These are phyloP conservation scores for Heterobasidion parviporum DNA, from an alignment of 1,284 basidiomycete species.

Conservation along the genomic window DNA sequence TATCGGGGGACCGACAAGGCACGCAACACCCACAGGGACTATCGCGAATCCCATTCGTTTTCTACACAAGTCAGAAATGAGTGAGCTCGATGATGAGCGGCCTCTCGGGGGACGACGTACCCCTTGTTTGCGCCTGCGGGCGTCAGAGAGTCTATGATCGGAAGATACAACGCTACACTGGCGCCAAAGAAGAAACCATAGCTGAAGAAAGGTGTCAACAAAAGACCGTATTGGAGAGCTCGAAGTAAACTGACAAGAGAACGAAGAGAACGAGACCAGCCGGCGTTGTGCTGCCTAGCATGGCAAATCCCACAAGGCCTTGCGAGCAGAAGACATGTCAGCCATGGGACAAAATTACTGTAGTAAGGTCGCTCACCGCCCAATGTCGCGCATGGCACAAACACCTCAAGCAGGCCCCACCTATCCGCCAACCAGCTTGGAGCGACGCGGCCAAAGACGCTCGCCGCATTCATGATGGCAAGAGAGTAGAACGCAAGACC, in stretches of 20 bases:
- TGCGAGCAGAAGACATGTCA: not conserved
- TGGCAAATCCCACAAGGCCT: slow-evolving; percentile 16
- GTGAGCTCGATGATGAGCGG: not conserved
- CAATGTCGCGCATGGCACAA: slow-evolving; percentile 13
- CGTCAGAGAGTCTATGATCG: slow-evolving; percentile 2
- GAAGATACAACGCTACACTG: slow-evolving; percentile 7
- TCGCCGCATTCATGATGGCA: slow-evolving; percentile 17
- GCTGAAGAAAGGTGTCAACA: not conserved
- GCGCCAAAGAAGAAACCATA: slow-evolving; percentile 20
- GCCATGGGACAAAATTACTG: not conserved
- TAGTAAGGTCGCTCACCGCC: slow-evolving; percentile 7
- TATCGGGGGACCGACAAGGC: slow-evolving; percentile 11
- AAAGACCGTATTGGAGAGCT: not conserved
- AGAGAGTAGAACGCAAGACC: slow-evolving; percentile 17
- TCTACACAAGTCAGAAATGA: not conserved
- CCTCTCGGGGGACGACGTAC: not conserved
- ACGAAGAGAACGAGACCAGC: slow-evolving; percentile 17
- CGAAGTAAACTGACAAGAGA: slow-evolving; percentile 8
- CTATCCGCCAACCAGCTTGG: slow-evolving; percentile 17
- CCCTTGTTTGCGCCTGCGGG: slow-evolving; percentile 1
- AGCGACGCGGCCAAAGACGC: slow-evolving; percentile 16
- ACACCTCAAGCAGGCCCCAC: slow-evolving; percentile 16
- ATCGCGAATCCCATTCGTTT: slow-evolving; percentile 11
- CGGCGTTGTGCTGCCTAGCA: slow-evolving; percentile 16
- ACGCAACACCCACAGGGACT: slow-evolving; percentile 6